Evolutionary conservation across 192 early-diverging fungal genomes (phyloP).

Genomic region (Entomortierella lignicola): DNA sequence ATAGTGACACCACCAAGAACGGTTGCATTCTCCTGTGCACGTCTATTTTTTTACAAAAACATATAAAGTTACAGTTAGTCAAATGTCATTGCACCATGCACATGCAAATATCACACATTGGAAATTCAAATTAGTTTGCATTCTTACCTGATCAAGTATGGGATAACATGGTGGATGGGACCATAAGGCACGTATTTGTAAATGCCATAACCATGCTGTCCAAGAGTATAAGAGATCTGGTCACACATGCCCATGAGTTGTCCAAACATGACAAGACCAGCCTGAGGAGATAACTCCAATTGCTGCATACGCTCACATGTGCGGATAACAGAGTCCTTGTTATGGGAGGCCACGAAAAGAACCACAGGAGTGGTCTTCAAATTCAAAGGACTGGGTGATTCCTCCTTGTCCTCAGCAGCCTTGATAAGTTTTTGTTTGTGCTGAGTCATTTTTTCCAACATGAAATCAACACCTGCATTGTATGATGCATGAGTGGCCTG

Average conservation of each 20-base stretch:
- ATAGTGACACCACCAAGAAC: constrained; percentile 72
- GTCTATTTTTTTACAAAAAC: constrained; percentile 15
- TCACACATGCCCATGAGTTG: constrained; percentile 98
- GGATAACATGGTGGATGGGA: constrained; percentile 88
- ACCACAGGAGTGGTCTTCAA: constrained; percentile 62
- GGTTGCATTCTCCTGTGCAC: constrained; percentile 94
- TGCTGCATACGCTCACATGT: constrained; percentile 72
- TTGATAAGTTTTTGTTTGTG: constrained; percentile 44
- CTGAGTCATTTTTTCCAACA: constrained; percentile 65
- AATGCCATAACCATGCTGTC: constrained; percentile 76
- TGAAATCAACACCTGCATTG: constrained; percentile 78
- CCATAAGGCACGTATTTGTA: constrained; percentile 98
- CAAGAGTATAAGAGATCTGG: constrained; percentile 84
- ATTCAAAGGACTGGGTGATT: constrained; percentile 10
- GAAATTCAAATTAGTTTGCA: background rate
- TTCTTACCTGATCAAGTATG: constrained; percentile 89
- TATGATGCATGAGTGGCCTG: constrained; percentile 87
- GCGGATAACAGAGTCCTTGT: constrained; percentile 78
- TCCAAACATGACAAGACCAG: constrained; percentile 85
- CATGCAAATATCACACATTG: too few relatives aligned
- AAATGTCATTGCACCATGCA: too few relatives aligned
- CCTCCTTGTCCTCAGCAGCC: constrained; percentile 2
- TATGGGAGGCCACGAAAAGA: constrained; percentile 93
- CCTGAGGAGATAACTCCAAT: constrained; percentile 61
- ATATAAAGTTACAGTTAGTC: background rate